Percentiles rank a stretch among this genome's conserved stretches.
Evolutionary conservation across 306 rosid genomes (phyloP).

Genomic region (Crataegus laevigata): DNA sequence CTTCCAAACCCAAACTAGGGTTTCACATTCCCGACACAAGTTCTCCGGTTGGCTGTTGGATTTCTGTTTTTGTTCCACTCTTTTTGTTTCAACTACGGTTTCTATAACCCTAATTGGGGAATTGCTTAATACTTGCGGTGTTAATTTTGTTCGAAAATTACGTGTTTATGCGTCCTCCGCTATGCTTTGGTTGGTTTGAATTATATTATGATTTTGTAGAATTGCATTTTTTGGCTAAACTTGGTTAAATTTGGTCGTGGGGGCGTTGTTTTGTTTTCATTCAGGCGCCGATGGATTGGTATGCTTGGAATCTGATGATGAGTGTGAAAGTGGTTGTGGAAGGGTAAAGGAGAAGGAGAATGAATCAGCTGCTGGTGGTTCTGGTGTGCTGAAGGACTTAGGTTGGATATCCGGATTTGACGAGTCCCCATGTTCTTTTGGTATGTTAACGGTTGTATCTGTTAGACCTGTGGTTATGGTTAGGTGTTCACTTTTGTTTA

Average conservation of each 20-base stretch:
- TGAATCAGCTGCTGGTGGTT: slow-evolving; percentile 14
- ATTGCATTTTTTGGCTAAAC: background rate
- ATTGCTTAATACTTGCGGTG: background rate
- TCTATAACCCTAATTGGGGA: background rate
- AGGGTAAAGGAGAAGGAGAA: slow-evolving; percentile 21
- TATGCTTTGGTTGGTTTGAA: background rate
- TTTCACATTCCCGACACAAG: slow-evolving; percentile 24
- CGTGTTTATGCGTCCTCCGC: background rate
- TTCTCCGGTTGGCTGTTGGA: slow-evolving; percentile 30
- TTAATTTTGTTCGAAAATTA: background rate
- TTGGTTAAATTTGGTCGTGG: background rate
- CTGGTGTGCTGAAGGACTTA: slow-evolving; percentile 21
- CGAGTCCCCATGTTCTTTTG: slow-evolving; percentile 30
- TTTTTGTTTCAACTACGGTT: background rate
- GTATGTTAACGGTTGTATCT: slow-evolving; percentile 29
- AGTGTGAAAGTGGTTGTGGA: slow-evolving; percentile 39
- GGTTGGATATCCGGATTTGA: slow-evolving; percentile 26
- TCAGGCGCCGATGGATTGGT: slow-evolving; percentile 62
- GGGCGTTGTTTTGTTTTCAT: slow-evolving; percentile 3
- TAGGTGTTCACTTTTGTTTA: background rate
- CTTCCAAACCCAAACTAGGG: slow-evolving; percentile 20
- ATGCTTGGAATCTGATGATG: slow-evolving; percentile 84
- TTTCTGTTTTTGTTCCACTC: background rate
- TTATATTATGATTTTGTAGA: background rate
- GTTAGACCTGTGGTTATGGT: background rate